These are phyloP conservation scores for Kluyveromyces siamensis DNA, from an alignment of 805 yeast genomes.

Conservation along the genomic window DNA sequence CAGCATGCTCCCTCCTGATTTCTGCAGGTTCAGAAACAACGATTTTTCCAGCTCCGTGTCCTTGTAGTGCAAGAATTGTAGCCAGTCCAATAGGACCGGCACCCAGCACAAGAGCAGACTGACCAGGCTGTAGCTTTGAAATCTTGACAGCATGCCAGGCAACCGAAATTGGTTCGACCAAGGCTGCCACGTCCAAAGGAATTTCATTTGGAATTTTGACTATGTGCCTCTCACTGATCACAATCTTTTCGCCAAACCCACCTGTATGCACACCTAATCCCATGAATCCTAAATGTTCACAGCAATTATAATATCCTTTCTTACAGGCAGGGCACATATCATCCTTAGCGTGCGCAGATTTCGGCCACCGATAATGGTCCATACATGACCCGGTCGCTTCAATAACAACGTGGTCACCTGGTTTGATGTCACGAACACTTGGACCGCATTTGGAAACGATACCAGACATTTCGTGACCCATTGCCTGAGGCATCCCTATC, in stretches of 20 bases:
- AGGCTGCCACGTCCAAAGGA: conserved; percentile 46
- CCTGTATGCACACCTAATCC: conserved; percentile 54
- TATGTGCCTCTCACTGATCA: conserved; percentile 33
- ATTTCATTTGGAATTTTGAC: conserved; percentile 34
- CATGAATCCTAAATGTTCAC: conserved; percentile 38
- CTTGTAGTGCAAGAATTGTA: conserved; percentile 44
- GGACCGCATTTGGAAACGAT: conserved; percentile 37
- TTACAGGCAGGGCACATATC: conserved; percentile 40
- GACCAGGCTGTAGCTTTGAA: conserved; percentile 37
- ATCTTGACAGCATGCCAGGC: conserved; percentile 47
- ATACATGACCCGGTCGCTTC: conserved; percentile 55
- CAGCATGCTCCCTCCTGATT: conserved; percentile 42
- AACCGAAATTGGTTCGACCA: conserved; percentile 51
- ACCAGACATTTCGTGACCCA: conserved; percentile 52
- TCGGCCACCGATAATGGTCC: conserved; percentile 35
- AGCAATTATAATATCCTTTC: conserved; percentile 44
- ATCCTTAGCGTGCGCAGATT: conserved; percentile 21
- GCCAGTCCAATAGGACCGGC: conserved; percentile 60
- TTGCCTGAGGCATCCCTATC: conserved; percentile 33
- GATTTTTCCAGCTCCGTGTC: conserved; percentile 39
- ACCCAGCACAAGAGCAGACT: conserved; percentile 43
- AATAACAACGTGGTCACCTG: conserved; percentile 53
- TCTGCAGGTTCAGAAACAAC: conserved; percentile 44
- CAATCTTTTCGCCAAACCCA: conserved; percentile 42
- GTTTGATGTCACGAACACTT: conserved; percentile 33